Base-by-base conservation (phyloP, 1,284 basidiomycete genomes). In the Tremellales sp. region DNA sequence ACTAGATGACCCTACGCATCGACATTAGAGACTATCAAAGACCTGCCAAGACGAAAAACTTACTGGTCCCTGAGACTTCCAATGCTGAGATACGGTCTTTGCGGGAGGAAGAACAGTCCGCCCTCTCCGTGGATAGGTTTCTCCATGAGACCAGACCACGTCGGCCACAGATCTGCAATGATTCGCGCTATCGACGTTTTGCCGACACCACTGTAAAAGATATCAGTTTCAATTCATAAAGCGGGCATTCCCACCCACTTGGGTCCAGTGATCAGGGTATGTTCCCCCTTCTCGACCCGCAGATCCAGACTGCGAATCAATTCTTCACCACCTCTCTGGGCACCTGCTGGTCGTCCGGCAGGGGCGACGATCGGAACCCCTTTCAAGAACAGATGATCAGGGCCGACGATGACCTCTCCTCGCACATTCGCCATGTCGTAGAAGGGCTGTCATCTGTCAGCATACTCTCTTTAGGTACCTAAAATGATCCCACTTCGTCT, bases 151-250 rank as follows among this genome's bases (percentile, higher is more conserved):
- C 60, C 64, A 43, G 57, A 75, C 71, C 69, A 57, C 71, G 82
- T 63, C 66, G 80, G 58, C 93, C 93, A 98, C 3, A 97, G 75
- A 6, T 89, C 87, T 1, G 90, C 90, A 4, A 97, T 75, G 7
- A 98, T 86, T 8, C 93, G 79, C 1, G 92, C 91, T 26, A 97
- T 82, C 5, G 89, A 84, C 0, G 91, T 94, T 76, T 98, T 97
- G 0, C 94, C 94, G 1, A 94, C 88, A 0, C 89, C 88, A 57
- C 90, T 91, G 47, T 21, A 28, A 5, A 10, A 39, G 14, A 14
- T 24, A 40, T 51, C 33, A 50, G 42, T 25, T n/a, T 5, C 29
- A 37, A 49, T 51, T 22, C 44, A 32, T 22, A 35, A 37, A 40
- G 25, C 19, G 7, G 22, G 12, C 55, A 44, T 24, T 34, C 8